These are phyloP conservation scores for Aegilops sharonensis DNA, from an alignment of 176 grass and related monocot species.

Conservation along the genomic window DNA sequence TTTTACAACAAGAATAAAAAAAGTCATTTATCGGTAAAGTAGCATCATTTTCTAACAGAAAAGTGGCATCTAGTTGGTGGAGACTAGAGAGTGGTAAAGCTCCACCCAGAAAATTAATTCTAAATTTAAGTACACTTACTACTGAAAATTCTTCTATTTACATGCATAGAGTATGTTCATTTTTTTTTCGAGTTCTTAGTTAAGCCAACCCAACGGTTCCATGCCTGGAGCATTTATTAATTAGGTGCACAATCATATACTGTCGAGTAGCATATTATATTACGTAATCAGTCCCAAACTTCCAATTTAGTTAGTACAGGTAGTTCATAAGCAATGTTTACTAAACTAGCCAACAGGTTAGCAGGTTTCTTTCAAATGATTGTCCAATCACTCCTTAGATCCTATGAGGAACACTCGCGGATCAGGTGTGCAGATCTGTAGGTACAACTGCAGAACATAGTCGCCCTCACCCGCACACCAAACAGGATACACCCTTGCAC, in stretches of 20 bases:
- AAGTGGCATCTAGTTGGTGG: not conserved
- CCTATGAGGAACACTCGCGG: not conserved
- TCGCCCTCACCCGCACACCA: not conserved
- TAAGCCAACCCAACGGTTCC: not conserved
- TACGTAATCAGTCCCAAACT: slow-evolving; percentile 27
- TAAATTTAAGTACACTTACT: not conserved
- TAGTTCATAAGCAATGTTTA: slow-evolving; percentile 22
- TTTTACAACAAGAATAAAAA: no score
- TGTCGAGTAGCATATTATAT: not conserved
- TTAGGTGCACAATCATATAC: slow-evolving; percentile 7
- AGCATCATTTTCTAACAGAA: not conserved
- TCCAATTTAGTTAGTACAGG: slow-evolving; percentile 25
- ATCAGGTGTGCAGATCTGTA: not conserved
- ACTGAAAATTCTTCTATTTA: not conserved
- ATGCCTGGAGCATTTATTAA: not conserved
- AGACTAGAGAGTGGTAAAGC: not conserved
- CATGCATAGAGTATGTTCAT: not conserved
- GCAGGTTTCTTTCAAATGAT: slow-evolving; percentile 24
- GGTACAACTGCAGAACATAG: not conserved
- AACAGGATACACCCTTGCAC: not conserved
- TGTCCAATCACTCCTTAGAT: slow-evolving; percentile 25
- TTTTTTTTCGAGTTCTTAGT: not conserved
- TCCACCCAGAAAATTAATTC: not conserved
- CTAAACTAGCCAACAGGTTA: not conserved
- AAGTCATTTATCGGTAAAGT: no score